Conservation (phyloP, 2,329 filamentous ascomycete species). For the Exophiala alcalophila region DNA sequence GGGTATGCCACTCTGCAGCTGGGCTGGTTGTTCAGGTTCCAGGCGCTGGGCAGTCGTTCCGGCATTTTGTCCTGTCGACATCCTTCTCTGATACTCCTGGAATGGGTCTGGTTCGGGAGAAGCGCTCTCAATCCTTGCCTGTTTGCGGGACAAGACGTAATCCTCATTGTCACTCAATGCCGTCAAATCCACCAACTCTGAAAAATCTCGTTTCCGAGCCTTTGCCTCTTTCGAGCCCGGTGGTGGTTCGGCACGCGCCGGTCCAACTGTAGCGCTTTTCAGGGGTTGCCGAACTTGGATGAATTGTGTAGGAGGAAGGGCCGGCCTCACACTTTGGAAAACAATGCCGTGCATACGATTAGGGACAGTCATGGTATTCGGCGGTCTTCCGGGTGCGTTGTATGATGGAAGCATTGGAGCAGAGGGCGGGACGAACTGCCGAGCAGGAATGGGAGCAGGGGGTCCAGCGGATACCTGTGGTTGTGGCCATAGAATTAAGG, state of each 20-base stretch:
- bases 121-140: constrained; percentile 20
- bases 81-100: constrained; percentile 13
- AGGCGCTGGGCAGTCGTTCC: neutral
- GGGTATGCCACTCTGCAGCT: neutral
- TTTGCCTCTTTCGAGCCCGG: constrained; percentile 52
- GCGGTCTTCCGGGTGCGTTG: too few relatives aligned
- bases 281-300: neutral
- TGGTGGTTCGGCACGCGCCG: constrained; percentile 23
- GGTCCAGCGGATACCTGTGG: too few relatives aligned
- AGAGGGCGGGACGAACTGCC: too few relatives aligned
- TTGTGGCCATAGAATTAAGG: too few relatives aligned
- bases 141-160: constrained; percentile 34
- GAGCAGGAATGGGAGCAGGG: too few relatives aligned
- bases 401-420: too few relatives aligned
- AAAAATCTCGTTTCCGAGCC: constrained; percentile 55
- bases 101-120: constrained; percentile 20
- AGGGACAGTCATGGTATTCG: too few relatives aligned
- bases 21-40: neutral
- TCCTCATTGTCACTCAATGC: constrained; percentile 48
- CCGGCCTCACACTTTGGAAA: neutral
- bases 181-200: constrained; percentile 54
- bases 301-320: neutral
- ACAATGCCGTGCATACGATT: too few relatives aligned
- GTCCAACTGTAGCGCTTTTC: neutral
- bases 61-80: neutral